These are phyloP conservation scores for Pyrenophora teres DNA, from an alignment of 2,329 filamentous ascomycete species.

Conservation along the genomic window DNA sequence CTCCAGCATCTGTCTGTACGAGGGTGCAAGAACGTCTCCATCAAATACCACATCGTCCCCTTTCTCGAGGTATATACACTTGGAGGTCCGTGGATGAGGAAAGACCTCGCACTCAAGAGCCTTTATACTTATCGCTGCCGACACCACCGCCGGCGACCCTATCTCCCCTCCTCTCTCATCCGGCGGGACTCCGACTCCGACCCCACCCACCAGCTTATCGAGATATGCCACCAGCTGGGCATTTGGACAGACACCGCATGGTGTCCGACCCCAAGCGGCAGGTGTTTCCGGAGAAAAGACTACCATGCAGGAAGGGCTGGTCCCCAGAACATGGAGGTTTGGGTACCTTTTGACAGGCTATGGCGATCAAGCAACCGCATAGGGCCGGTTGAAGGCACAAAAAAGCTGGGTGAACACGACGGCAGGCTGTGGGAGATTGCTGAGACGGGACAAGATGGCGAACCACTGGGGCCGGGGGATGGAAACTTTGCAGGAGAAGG, in stretches of 20 bases:
- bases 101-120: constrained; percentile 60
- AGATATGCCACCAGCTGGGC: constrained; percentile 61
- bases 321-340: constrained; percentile 61
- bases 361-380: constrained; percentile 65
- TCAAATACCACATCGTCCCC: constrained; percentile 67
- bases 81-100: constrained; percentile 49
- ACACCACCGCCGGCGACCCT: constrained; percentile 65
- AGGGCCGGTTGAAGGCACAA: constrained; percentile 48
- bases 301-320: constrained; percentile 62
- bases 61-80: constrained; percentile 55
- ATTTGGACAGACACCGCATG: constrained; percentile 67
- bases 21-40: constrained; percentile 67
- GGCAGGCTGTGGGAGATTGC: constrained; percentile 62
- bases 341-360: constrained; percentile 65
- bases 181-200: constrained; percentile 64
- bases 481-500: constrained; percentile 54
- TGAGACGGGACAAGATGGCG: constrained; percentile 60
- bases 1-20: constrained; percentile 64
- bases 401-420: constrained; percentile 48
- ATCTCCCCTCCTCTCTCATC: constrained; percentile 60
- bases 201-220: constrained; percentile 64
- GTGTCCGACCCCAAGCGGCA: constrained; percentile 62
- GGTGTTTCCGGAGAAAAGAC: constrained; percentile 61
- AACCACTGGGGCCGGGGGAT: constrained; percentile 58
- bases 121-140: constrained; percentile 66